Conservation (phyloP, 2,329 filamentous ascomycete species). For the Emergomyces africanus region DNA sequence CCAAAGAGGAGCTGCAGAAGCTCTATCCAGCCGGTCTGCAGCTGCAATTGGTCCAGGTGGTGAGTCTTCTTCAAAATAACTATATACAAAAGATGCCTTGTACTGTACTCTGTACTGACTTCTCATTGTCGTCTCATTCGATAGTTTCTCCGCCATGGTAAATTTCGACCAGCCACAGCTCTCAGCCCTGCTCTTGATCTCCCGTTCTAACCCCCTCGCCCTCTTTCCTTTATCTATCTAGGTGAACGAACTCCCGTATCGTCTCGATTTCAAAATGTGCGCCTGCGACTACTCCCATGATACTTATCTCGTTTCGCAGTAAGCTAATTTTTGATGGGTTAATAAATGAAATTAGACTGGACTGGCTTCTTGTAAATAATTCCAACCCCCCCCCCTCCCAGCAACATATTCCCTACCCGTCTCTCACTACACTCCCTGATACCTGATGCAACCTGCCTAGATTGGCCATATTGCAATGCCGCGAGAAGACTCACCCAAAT, state of each 20-base stretch:
- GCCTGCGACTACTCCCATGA: constrained; percentile 5
- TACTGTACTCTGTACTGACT: background rate
- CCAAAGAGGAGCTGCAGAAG: constrained; percentile 60
- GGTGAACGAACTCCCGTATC: constrained; percentile 71
- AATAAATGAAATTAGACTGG: constrained; percentile 37
- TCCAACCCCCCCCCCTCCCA: too few species aligned
- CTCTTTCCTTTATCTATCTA: constrained; percentile 18
- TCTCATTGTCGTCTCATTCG: background rate
- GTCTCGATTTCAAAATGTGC: constrained; percentile 69
- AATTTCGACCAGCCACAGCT: constrained; percentile 1
- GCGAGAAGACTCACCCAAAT: constrained; percentile 57
- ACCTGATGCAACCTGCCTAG: constrained; percentile 20
- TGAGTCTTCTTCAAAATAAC: constrained; percentile 33
- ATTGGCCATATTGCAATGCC: constrained; percentile 85
- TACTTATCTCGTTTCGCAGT: background rate
- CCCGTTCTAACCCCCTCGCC: too few species aligned
- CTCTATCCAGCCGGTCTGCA: constrained; percentile 73
- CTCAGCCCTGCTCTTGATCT: background rate
- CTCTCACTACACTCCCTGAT: background rate
- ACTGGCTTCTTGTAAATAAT: constrained; percentile 37
- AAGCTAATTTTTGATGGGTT: constrained; percentile 14
- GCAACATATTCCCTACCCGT: background rate
- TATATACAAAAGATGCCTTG: too few species aligned
- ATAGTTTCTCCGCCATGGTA: constrained; percentile 58
- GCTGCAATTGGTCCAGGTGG: constrained; percentile 79